Evolutionary conservation across 768 basidiomycete genomes (phyloP).

Genomic region (Mrakia blollopis): DNA sequence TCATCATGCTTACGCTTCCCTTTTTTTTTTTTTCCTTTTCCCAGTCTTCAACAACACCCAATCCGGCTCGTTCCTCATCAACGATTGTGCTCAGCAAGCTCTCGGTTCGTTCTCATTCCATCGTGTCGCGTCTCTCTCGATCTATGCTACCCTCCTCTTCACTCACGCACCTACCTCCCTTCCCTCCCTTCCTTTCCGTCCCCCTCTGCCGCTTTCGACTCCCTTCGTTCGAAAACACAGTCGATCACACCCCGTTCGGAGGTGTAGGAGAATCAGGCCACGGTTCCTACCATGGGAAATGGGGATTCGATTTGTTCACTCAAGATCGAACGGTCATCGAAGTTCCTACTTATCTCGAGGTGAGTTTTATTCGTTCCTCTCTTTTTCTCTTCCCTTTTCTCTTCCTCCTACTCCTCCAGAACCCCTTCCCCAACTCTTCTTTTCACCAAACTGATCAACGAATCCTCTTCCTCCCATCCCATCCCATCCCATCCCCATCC

Average conservation of each 20-base stretch:
- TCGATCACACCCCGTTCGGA: constrained; percentile 19
- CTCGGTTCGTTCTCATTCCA: neutral
- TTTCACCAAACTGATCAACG: too few relatives aligned
- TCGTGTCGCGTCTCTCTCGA: too few relatives aligned
- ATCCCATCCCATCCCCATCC: too few relatives aligned
- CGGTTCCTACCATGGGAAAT: constrained; percentile 26
- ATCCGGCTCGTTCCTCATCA: constrained; percentile 18
- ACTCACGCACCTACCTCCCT: too few relatives aligned
- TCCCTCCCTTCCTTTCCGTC: too few relatives aligned
- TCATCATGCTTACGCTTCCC: neutral
- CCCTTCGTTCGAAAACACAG: too few relatives aligned
- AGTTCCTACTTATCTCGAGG: constrained; percentile 21
- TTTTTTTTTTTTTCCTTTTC: neutral
- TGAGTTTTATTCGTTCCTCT: neutral
- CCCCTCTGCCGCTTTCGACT: too few relatives aligned
- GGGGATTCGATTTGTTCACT: constrained; percentile 29
- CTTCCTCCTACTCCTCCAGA: too few relatives aligned
- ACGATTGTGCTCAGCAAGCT: constrained; percentile 27
- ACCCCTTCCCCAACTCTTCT: too few relatives aligned
- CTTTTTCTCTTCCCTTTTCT: too few relatives aligned
- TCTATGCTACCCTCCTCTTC: too few relatives aligned
- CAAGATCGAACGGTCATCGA: constrained; percentile 16
- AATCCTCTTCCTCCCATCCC: too few relatives aligned
- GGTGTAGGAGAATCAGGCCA: constrained; percentile 26
- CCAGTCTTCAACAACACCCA: constrained; percentile 25